Evolutionary conservation across 2,329 filamentous ascomycete species (phyloP).

Genomic region (Hypoxylon sp.): DNA sequence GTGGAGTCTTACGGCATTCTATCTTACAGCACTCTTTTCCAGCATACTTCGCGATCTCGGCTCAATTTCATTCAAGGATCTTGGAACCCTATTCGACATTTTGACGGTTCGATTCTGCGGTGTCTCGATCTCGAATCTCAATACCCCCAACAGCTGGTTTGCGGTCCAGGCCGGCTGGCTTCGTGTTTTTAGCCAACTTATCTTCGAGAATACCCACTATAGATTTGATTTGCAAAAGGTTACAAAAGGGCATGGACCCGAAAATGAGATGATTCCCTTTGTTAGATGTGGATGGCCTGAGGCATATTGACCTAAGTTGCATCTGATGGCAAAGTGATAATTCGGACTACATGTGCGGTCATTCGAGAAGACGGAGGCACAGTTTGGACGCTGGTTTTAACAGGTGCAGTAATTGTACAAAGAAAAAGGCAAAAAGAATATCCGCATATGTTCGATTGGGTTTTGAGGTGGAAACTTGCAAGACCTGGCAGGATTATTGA

Average conservation of each 20-base stretch:
- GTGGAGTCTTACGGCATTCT: slow-evolving; percentile 46
- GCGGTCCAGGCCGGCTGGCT: slow-evolving; percentile 37
- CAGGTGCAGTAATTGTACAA: slow-evolving; percentile 45
- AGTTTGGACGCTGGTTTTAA: slow-evolving; percentile 26
- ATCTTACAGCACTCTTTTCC: slow-evolving; percentile 50
- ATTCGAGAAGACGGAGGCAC: slow-evolving; percentile 22
- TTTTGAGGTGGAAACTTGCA: slow-evolving; percentile 29
- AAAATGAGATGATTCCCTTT: slow-evolving; percentile 51
- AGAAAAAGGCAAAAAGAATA: slow-evolving; percentile 38
- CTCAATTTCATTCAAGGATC: slow-evolving; percentile 48
- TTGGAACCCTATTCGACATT: slow-evolving; percentile 41
- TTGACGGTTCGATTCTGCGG: slow-evolving; percentile 45
- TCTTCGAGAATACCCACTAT: slow-evolving; percentile 54
- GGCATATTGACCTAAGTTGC: slow-evolving; percentile 29
- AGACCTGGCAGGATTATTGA: slow-evolving; percentile 33
- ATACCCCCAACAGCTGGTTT: slow-evolving; percentile 49
- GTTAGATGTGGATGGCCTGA: slow-evolving; percentile 44
- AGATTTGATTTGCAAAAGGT: slow-evolving; percentile 51
- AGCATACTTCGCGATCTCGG: slow-evolving; percentile 47
- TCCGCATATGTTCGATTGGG: slow-evolving; percentile 37
- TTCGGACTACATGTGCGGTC: slow-evolving; percentile 24
- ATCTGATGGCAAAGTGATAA: slow-evolving; percentile 31
- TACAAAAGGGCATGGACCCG: slow-evolving; percentile 46
- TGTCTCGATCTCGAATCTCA: slow-evolving; percentile 46
- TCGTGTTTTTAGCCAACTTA: slow-evolving; percentile 46